Conservation (phyloP, 495 filamentous ascomycete species). For the Talaromyces ruber region DNA sequence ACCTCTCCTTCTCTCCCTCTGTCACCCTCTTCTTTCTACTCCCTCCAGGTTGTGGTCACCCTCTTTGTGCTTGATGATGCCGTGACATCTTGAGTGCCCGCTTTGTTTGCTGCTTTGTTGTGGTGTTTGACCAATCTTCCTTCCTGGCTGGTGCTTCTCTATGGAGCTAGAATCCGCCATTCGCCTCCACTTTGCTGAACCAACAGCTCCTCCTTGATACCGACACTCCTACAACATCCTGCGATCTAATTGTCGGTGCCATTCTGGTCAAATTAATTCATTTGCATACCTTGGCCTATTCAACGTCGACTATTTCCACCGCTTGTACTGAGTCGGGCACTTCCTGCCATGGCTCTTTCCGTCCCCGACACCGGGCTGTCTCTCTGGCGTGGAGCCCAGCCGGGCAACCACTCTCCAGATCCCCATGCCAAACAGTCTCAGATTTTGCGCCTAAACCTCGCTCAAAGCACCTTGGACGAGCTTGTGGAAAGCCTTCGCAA, state of each 20-base stretch:
- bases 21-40: conserved; percentile 3
- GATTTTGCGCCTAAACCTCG: conserved; percentile 58
- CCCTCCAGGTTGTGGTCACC: not conserved
- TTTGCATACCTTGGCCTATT: not conserved
- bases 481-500: conserved; percentile 58
- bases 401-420: conserved; percentile 15
- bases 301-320: conserved; percentile 1
- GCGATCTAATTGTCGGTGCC: not conserved
- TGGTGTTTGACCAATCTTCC: conserved; percentile 6
- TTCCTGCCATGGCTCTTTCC: conserved; percentile 30
- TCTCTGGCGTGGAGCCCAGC: conserved; percentile 31
- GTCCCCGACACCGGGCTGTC: conserved; percentile 41
- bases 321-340: conserved; percentile 1
- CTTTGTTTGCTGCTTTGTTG: conserved; percentile 14
- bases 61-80: conserved; percentile 6
- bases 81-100: conserved; percentile 16
- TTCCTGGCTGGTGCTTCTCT: conserved; percentile 20
- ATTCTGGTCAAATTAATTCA: not conserved
- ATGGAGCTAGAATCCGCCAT: conserved; percentile 30
- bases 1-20: conserved; percentile 1
- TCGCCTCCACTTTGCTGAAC: conserved; percentile 17
- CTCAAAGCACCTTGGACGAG: conserved; percentile 57
- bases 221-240: conserved; percentile 1
- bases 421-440: conserved; percentile 30
- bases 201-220: conserved; percentile 10